Evolutionary conservation across 2,329 filamentous ascomycete genomes (phyloP), one percentile per base, ranked within the genome.

Genomic region (Fusarium palustre): DNA sequence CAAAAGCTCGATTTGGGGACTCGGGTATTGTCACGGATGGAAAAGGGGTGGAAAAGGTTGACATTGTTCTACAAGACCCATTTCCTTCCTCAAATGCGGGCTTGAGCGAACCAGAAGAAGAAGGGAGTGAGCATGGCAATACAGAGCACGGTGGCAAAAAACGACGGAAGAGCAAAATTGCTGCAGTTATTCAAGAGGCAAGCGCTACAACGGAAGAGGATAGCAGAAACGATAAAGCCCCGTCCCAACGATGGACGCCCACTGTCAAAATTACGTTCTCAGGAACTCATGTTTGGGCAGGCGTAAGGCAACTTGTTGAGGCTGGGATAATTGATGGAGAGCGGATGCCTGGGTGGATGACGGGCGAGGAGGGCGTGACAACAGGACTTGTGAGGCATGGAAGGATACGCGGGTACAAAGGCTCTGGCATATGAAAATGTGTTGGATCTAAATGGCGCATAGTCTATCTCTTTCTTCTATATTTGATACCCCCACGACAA

Each of bases 341-440:
- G 73, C 87, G 84, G 56, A 94, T 97, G 91, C 93, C 94, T 0
- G 91, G 91, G 0, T 97, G 93, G 93, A 91, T 97, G 90, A 96
- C 93, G 1, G 94, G 93, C 3, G 93, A 97, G 74, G 91, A 93
- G 45, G 91, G 90, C 1, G 89, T 96, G 7, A 96, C 92, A 55
- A 84, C 90, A 38, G 91, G 92, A 1, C 85, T 88, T 30, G 88
- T 97, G 6, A 86, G 84, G 68, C 79, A 88, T 61, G 92, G 93
- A 3, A 84, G 89, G 66, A 88, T 94, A 73, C 80, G 81, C 43
- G 87, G 86, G 2, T 80, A 86, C 72, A 88, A 84, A 64, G 87
- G 87, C 7, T 86, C 86, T 2, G 86, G 86, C 1, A 62, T 88
- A 61, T 87, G 69, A 79, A 61, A 49, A 34, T 45, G 43, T 56